A percentile compares a stretch with the other conserved stretches of the same genome.
Evolutionary conservation across 306 rosid genomes (phyloP).

Genomic region (Vigna radiata): DNA sequence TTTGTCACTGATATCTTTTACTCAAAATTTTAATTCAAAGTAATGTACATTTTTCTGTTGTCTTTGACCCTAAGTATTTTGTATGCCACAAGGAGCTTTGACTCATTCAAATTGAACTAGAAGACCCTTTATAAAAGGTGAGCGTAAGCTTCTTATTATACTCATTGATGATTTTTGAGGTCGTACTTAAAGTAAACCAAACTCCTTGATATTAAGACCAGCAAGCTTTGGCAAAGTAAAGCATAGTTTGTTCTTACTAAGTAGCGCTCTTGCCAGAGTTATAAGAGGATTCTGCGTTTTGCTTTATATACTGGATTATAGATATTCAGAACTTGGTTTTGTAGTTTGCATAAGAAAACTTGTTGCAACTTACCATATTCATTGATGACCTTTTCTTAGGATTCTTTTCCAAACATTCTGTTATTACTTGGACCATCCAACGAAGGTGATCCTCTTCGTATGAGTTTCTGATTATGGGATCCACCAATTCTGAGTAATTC

Average conservation of each 20-base stretch:
- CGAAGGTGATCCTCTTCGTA: constrained; percentile 50
- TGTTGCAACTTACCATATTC: constrained; percentile 52
- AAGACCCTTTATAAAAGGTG: background rate
- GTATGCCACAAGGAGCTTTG: background rate
- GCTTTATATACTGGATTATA: background rate
- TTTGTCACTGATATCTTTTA: background rate
- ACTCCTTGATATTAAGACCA: background rate
- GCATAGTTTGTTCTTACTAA: background rate
- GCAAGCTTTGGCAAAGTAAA: background rate
- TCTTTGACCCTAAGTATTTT: background rate
- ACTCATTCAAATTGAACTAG: background rate
- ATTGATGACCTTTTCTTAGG: constrained; percentile 54
- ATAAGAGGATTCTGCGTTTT: background rate
- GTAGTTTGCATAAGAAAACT: background rate
- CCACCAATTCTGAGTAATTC: constrained; percentile 46
- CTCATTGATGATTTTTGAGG: background rate
- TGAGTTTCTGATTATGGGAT: constrained; percentile 49
- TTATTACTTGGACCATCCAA: constrained; percentile 47
- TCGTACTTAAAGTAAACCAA: background rate
- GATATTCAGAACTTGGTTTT: background rate
- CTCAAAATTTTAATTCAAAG: background rate
- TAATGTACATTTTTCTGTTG: background rate
- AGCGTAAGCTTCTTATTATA: background rate
- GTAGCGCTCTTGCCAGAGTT: background rate
- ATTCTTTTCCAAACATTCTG: constrained; percentile 55